A percentile compares a stretch with the other conserved stretches of the same genome.
Evolutionary conservation across 306 rosid species (phyloP).

Genomic region (Clitoria ternatea): DNA sequence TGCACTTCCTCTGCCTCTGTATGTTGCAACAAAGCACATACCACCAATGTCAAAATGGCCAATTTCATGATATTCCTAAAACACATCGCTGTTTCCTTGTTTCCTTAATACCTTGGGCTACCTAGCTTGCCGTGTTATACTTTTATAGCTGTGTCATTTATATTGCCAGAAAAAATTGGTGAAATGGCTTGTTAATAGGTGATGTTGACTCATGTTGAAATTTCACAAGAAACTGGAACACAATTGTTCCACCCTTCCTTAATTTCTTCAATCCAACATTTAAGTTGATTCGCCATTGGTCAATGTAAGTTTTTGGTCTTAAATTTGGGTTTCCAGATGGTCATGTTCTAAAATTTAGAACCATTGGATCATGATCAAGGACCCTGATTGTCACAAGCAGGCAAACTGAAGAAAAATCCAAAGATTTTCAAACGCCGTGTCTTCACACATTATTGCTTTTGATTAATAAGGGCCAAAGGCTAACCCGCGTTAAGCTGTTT

Average conservation of each 20-base stretch:
- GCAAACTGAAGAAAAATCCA: neutral
- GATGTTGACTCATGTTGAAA: neutral
- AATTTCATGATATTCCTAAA: conserved; percentile 1
- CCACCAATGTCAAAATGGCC: conserved; percentile 31
- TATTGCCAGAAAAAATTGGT: neutral
- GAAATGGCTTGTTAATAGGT: neutral
- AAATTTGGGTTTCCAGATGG: neutral
- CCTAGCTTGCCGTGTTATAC: neutral
- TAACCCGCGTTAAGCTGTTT: too few relatives aligned
- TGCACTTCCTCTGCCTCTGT: conserved; percentile 28
- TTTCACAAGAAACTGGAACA: neutral
- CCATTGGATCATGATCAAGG: neutral
- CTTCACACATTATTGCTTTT: neutral
- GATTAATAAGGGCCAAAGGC: too few relatives aligned
- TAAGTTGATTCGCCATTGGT: neutral
- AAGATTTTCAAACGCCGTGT: neutral
- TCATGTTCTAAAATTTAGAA: neutral
- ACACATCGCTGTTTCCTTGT: conserved; percentile 8
- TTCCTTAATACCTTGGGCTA: neutral
- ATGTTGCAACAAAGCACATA: conserved; percentile 17
- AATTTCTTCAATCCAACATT: neutral
- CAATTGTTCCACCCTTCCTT: neutral
- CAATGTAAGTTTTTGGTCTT: neutral
- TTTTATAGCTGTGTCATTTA: neutral
- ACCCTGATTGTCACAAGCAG: neutral